phyloP scores from a whole-genome alignment of 768 basidiomycete species.

The Termitomyces sp. region DNA sequence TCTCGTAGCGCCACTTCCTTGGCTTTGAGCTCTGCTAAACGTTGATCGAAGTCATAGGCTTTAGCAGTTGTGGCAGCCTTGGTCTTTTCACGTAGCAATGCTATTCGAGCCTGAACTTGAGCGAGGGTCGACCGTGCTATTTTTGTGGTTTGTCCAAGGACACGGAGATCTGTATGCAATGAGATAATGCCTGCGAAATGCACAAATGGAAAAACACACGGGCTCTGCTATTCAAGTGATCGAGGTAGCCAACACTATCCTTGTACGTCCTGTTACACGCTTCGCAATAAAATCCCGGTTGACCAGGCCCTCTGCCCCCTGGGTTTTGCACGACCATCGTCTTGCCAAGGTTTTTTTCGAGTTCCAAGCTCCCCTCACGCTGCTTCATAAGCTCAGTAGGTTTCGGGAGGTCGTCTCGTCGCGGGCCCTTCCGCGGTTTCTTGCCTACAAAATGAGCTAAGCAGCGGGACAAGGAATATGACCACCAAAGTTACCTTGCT shows the following conservation, averaged over 20 bases:
- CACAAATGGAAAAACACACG: slow-evolving; percentile 48
- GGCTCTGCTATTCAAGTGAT: slow-evolving; percentile 91
- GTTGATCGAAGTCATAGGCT: slow-evolving; percentile 91
- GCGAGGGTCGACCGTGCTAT: slow-evolving; percentile 85
- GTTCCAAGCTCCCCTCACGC: slow-evolving; percentile 76
- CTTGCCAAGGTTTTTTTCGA: slow-evolving; percentile 94
- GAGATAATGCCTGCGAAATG: neutral
- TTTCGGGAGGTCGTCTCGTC: slow-evolving; percentile 79
- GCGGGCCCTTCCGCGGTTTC: slow-evolving; percentile 56
- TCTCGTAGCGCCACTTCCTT: slow-evolving; percentile 63
- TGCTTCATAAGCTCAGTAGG: slow-evolving; percentile 92
- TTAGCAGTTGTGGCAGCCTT: slow-evolving; percentile 78
- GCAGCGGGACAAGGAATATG: neutral
- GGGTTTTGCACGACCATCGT: slow-evolving; percentile 90
- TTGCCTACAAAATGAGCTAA: slow-evolving; percentile 52
- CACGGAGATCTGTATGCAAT: slow-evolving; percentile 66
- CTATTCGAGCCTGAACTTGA: slow-evolving; percentile 91
- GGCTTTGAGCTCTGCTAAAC: slow-evolving; percentile 75
- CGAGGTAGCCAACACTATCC: slow-evolving; percentile 89
- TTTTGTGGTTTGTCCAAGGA: slow-evolving; percentile 93
- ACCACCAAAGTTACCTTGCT: slow-evolving; percentile 53
- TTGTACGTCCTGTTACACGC: slow-evolving; percentile 88
- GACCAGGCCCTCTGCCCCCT: slow-evolving; percentile 77
- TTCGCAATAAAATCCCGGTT: slow-evolving; percentile 94
- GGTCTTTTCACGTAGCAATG: slow-evolving; percentile 80